Evolutionary conservation across 768 basidiomycete genomes (phyloP).

Genomic region (Tricholoma sp.): DNA sequence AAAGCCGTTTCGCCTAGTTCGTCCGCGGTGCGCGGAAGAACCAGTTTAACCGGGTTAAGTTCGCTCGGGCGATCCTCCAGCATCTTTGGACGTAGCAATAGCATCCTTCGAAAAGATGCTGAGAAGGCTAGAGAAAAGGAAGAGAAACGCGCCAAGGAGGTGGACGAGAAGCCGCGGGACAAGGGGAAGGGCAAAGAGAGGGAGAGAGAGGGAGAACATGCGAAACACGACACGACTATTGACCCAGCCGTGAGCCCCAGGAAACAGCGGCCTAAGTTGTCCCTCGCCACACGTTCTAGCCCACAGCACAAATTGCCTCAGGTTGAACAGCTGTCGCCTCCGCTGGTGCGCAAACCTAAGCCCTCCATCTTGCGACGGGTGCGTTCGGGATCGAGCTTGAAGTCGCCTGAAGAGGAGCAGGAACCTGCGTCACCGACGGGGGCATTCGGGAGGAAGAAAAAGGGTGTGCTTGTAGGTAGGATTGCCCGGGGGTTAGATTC

Average conservation of each 20-base stretch:
- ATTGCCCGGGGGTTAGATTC: constrained; percentile 33
- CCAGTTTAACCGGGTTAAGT: constrained; percentile 16
- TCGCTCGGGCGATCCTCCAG: constrained; percentile 17
- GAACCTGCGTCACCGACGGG: constrained; percentile 5
- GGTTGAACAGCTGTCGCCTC: constrained; percentile 4
- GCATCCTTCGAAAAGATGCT: constrained; percentile 12
- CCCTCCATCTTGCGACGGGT: constrained; percentile 25
- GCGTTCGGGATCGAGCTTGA: constrained; percentile 30
- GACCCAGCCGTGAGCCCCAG: constrained; percentile 10
- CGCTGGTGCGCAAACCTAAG: constrained; percentile 6
- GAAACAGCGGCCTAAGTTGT: constrained; percentile 25
- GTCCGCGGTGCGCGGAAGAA: constrained; percentile 10
- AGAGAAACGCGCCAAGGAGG: constrained; percentile 15
- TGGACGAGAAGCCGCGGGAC: constrained; percentile 18
- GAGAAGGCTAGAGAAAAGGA: constrained; percentile 9
- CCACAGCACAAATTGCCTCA: constrained; percentile 4
- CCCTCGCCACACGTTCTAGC: constrained; percentile 19
- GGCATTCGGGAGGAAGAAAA: constrained; percentile 23
- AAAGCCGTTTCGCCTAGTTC: constrained; percentile 1
- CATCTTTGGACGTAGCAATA: constrained; percentile 11
- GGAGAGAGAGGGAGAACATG: constrained; percentile 5
- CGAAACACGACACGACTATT: not conserved
- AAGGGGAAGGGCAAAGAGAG: constrained; percentile 18
- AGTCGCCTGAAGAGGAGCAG: constrained; percentile 6
- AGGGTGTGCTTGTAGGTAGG: constrained; percentile 28